Conservation (phyloP, 495 filamentous ascomycete species). For the Lindgomyces ingoldianus region DNA sequence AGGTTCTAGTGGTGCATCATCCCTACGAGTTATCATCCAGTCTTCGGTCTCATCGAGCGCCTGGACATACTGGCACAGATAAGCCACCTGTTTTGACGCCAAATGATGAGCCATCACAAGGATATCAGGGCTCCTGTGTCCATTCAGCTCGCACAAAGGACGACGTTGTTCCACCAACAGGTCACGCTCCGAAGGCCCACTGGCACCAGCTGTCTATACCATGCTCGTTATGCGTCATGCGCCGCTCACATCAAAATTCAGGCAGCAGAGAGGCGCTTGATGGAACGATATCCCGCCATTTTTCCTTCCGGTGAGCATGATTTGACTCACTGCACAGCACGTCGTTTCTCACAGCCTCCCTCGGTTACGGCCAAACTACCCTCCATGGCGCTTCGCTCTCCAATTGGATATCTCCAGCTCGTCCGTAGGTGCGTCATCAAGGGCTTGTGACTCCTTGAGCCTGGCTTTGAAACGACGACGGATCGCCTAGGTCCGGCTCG, state of each 20-base stretch:
- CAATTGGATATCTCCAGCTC: no score
- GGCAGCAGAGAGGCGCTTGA: conserved; percentile 28
- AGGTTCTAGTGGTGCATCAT: no score
- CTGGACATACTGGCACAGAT: conserved; percentile 13
- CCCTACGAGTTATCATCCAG: no score
- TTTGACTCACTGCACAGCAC: conserved; percentile 21
- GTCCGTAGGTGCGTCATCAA: conserved; percentile 10
- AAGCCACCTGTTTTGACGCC: conserved; percentile 17
- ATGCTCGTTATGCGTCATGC: conserved; percentile 23
- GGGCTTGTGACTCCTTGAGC: conserved; percentile 31
- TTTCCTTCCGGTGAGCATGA: conserved; percentile 17
- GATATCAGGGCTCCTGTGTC: conserved; percentile 19
- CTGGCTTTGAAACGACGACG: conserved; percentile 26
- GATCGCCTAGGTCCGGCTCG: conserved; percentile 22
- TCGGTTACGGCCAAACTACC: no score
- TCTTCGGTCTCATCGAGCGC: conserved; percentile 20
- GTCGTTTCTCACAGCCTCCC: conserved; percentile 13
- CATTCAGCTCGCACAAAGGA: conserved; percentile 25
- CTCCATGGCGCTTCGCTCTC: no score
- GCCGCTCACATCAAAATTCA: conserved; percentile 20
- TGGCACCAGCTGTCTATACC: conserved; percentile 23
- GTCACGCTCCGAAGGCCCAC: conserved; percentile 17
- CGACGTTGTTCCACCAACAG: conserved; percentile 23
- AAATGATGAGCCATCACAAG: conserved; percentile 18
- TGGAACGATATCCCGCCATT: conserved; percentile 18